Conservation (phyloP, 768 basidiomycete genomes). For the Lactarius sp. region DNA sequence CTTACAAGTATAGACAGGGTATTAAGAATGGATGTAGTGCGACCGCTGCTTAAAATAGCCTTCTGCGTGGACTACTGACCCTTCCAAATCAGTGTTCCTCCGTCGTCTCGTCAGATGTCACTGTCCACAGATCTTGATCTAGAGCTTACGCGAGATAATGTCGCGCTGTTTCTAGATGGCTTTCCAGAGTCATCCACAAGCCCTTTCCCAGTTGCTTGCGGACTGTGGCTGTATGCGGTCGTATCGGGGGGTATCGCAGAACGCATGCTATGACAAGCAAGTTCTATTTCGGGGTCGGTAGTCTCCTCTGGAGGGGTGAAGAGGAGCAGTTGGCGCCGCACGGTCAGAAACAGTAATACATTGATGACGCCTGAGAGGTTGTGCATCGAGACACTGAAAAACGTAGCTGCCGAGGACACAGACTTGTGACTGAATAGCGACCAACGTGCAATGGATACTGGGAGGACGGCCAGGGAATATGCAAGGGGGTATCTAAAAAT, state of each 20-base stretch:
- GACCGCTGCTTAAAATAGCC: too few relatives aligned
- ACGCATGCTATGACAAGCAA: background rate
- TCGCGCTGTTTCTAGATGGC: too few relatives aligned
- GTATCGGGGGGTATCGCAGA: too few relatives aligned
- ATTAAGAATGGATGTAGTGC: too few relatives aligned
- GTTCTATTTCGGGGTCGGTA: background rate
- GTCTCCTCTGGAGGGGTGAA: background rate
- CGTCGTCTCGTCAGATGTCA: background rate
- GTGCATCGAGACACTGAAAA: background rate
- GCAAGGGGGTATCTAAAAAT: background rate
- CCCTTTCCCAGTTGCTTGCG: too few relatives aligned
- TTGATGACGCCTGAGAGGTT: background rate
- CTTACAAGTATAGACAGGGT: too few relatives aligned
- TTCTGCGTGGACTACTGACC: too few relatives aligned
- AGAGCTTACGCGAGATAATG: too few relatives aligned
- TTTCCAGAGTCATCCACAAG: too few relatives aligned
- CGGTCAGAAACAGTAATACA: background rate
- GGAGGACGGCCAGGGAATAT: background rate
- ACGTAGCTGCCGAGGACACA: background rate
- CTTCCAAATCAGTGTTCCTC: too few relatives aligned
- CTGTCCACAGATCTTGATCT: too few relatives aligned
- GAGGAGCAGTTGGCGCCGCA: background rate
- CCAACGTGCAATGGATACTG: background rate
- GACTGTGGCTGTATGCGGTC: too few relatives aligned
- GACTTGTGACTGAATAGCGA: background rate